A percentile compares a stretch with the other conserved stretches of the same genome.
Conservation (phyloP, 164 flowering plant genomes). For the Pachysandra terminalis region DNA sequence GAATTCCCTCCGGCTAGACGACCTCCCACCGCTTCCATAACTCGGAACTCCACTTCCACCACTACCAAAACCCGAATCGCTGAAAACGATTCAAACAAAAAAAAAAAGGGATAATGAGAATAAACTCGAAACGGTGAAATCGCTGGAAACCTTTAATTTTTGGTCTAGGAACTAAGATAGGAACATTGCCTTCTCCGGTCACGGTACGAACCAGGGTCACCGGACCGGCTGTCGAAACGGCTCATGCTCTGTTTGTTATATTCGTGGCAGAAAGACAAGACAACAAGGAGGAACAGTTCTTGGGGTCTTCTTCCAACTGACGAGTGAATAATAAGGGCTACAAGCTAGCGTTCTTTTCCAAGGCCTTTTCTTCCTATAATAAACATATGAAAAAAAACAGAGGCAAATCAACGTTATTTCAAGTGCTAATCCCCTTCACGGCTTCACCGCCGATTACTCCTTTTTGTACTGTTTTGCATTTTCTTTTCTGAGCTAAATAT, state of each 20-base stretch:
- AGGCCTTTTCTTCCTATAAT: too few relatives aligned
- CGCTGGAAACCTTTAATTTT: too few relatives aligned
- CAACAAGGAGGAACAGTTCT: not conserved
- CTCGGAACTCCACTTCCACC: conserved; percentile 27
- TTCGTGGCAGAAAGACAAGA: not conserved
- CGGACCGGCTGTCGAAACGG: conserved; percentile 85
- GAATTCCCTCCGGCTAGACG: conserved; percentile 43
- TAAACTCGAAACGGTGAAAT: not conserved
- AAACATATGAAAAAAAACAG: too few relatives aligned
- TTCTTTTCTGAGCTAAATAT: too few relatives aligned
- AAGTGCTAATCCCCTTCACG: too few relatives aligned
- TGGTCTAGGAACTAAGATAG: too few relatives aligned
- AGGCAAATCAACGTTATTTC: too few relatives aligned
- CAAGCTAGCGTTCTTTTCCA: too few relatives aligned
- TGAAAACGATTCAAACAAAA: conserved; percentile 19
- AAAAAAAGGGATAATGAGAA: conserved; percentile 4
- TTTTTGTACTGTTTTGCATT: too few relatives aligned
- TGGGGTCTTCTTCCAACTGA: not conserved
- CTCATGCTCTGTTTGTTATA: conserved; percentile 46
- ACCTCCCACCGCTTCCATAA: conserved; percentile 33
- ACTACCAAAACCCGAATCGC: conserved; percentile 65
- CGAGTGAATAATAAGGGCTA: too few relatives aligned
- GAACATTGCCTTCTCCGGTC: conserved; percentile 69
- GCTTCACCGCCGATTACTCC: too few relatives aligned
- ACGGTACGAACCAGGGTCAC: conserved; percentile 88